These are phyloP conservation scores for Lippia alba DNA, from an alignment of 305 asterid genomes.

Conservation along the genomic window DNA sequence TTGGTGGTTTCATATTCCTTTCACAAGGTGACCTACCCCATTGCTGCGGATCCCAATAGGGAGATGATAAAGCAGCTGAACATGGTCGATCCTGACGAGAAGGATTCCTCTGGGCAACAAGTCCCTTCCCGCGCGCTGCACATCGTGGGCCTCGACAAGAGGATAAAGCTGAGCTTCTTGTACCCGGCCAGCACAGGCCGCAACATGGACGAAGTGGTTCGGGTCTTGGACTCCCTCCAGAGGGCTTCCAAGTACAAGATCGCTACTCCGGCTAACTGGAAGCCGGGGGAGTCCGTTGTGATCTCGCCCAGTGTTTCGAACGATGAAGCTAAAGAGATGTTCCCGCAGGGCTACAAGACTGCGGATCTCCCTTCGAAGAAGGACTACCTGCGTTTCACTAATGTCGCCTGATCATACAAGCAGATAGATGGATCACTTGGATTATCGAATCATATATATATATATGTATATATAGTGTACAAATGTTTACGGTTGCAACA, in stretches of 20 bases:
- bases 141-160: slow-evolving; percentile 83
- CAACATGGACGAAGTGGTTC: slow-evolving; percentile 84
- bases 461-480: no score
- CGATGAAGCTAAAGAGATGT: slow-evolving; percentile 63
- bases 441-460: not conserved
- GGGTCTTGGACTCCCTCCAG: slow-evolving; percentile 72
- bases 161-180: slow-evolving; percentile 74
- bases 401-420: slow-evolving; percentile 33
- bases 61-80: slow-evolving; percentile 67
- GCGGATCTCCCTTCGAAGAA: slow-evolving; percentile 67
- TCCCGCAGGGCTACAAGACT: slow-evolving; percentile 62
- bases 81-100: slow-evolving; percentile 88
- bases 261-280: slow-evolving; percentile 88
- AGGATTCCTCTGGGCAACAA: slow-evolving; percentile 48
- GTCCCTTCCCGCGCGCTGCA: slow-evolving; percentile 84
- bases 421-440: not conserved
- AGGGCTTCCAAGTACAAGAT: slow-evolving; percentile 64
- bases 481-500: no score
- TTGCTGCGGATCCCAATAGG: slow-evolving; percentile 70
- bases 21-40: slow-evolving; percentile 70
- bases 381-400: slow-evolving; percentile 69
- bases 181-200: slow-evolving; percentile 86
- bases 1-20: no score
- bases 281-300: slow-evolving; percentile 65
- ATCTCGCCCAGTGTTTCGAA: slow-evolving; percentile 57